Base-by-base conservation (phyloP, 1,139 yeast genomes). In the Citeromyces hawaiiensis region DNA sequence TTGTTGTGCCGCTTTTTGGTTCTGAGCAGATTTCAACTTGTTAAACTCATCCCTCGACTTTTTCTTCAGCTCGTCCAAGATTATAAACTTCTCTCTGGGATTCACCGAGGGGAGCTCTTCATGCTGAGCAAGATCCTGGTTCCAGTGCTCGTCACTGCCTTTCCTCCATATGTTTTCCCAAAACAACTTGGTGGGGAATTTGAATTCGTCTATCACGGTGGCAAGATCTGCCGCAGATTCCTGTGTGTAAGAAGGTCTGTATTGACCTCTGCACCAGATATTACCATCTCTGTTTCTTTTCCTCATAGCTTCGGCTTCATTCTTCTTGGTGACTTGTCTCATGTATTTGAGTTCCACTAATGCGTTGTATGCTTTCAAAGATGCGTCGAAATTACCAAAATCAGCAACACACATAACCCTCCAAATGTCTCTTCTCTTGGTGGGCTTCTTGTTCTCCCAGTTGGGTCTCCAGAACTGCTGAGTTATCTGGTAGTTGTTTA, bases 161-260 rank as follows among this genome's bases (percentile, higher is more conserved):
- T 75, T 75, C 59, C 95, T 72, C 94, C 94, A 85, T 43, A 74
- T 65, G 50, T 76, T 76, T 50, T 85, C 96, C 96, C 96, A 87
- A 49, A 66, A 68, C 37, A 86, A 64, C 42, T 62, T 68, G 29
- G 81, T 69, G 42, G 56, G 52, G 48, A 72, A 60, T 42, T 66
- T 66, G 51, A 79, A 67, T 51, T 81, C 77, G 47, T 77, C 83
- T 43, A 78, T 62, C 40, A 85, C 79, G 50, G 78, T 77, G 30
- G 80, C 67, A 48, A 88, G 63, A 59, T 88, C 97, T 1, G 96
- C 87, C 18, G 86, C 87, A 1, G 96, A 85, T 58, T 88, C 97
- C 58, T 86, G 95, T 9, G 94, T 68, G 59, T 80, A 83, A 0
- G 93, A 79, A 23, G 97, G 97, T 54, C 96, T 73, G 63, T 70